These are phyloP conservation scores for Ogataea corticis DNA, from an alignment of 805 yeast genomes.

Conservation along the genomic window DNA sequence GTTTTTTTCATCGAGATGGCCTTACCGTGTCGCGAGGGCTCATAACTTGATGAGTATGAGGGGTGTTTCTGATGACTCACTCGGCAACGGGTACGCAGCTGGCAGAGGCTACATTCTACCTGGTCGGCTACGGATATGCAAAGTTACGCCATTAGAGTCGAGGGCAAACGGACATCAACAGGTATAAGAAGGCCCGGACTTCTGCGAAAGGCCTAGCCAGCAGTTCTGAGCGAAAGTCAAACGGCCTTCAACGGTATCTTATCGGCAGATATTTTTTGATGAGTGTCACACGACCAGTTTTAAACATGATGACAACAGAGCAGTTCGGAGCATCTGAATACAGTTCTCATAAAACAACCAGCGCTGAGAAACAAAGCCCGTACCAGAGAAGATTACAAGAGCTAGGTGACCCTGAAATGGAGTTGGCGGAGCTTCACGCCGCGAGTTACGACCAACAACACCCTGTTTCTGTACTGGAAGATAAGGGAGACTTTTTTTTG, in stretches of 20 bases:
- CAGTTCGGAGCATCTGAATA: conserved; percentile 1
- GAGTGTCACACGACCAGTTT: conserved; percentile 3
- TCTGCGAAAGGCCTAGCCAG: too few species aligned
- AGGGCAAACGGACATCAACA: too few species aligned
- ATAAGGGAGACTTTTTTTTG: conserved; percentile 7
- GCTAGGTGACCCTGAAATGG: neutral
- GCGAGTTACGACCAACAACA: neutral
- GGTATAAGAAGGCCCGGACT: too few species aligned
- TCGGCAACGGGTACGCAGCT: too few species aligned
- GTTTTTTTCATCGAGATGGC: too few species aligned
- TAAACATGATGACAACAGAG: neutral
- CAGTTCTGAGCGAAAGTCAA: too few species aligned
- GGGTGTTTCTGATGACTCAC: too few species aligned
- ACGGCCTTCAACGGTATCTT: neutral
- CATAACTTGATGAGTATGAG: too few species aligned
- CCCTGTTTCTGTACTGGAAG: neutral
- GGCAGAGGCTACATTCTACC: too few species aligned
- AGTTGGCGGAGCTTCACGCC: neutral
- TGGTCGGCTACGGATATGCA: too few species aligned
- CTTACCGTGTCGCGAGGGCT: too few species aligned
- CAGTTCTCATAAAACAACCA: neutral
- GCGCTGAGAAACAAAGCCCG: neutral
- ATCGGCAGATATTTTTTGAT: conserved; percentile 1
- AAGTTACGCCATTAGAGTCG: too few species aligned
- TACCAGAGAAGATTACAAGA: neutral